Base-by-base conservation (phyloP, 306 rosid genomes). In the Canavalia ensiformis region DNA sequence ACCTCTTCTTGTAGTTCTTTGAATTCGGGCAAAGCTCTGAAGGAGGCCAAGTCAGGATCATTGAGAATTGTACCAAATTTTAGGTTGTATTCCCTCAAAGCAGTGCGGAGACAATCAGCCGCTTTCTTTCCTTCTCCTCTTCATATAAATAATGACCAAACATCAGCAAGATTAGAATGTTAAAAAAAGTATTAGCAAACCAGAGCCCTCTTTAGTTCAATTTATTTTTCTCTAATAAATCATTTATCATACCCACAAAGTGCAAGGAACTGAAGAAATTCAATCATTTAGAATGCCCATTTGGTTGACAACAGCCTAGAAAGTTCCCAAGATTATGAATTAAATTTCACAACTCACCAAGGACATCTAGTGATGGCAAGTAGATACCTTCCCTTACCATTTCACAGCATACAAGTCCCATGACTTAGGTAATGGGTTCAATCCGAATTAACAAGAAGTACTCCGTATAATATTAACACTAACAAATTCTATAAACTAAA, bases 71-170 rank as follows among this genome's bases (percentile, higher is more conserved):
- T 95, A 72, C 92, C 95, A 67, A 93, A 95, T 88, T 95, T 95
- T 75, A 95, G 94, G 81, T 89, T 84, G 89, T 93, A 93, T 47
- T 93, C 97, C 86, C 85, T 95, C 84, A 95, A 87, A 60, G 97
- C 97, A 68, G 88, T 89, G 58, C 97, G 98, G 45, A 95, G 94
- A 81, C 92, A 91, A 37, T 90, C 96, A 46, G 98, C 93, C 45
- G 98, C 97, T 84, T 90, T 93, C 89, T 88, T 89, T 85, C 98
- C 99, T 86, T 95, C 98, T 90, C 97, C 98, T 89, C 99, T 93
- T 85, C 86, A 88, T 82, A 78, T 83, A 82, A 84, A 84, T 35
- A 82, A 68, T 73, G 78, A 89, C 60, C 79, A 82, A 79, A 80
- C 50, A 83, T 72, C 54, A 81, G 39, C 59, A n/a, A 58, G 1